These are phyloP conservation scores for Scleromitrula shiraiana DNA, from an alignment of 2,329 filamentous ascomycete genomes.

Conservation along the genomic window DNA sequence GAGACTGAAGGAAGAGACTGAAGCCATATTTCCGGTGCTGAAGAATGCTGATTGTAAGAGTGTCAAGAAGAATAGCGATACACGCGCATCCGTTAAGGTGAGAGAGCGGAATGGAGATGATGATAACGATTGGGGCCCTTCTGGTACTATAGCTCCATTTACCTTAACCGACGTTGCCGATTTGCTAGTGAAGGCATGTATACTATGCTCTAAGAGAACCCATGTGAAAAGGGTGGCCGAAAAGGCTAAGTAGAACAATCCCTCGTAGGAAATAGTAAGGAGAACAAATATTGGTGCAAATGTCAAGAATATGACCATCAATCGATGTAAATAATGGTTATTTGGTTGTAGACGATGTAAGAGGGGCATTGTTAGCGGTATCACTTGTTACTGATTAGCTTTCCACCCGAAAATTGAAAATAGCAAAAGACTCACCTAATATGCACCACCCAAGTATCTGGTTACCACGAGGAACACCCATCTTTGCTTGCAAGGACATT, in stretches of 20 bases:
- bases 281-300: conserved; percentile 94
- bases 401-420: conserved; percentile 9
- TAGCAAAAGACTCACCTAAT: conserved; percentile 45
- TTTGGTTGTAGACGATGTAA: conserved; percentile 75
- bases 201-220: conserved; percentile 83
- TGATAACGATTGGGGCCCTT: conserved; percentile 19
- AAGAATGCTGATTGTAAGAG: conserved; percentile 95
- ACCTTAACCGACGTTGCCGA: conserved; percentile 9
- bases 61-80: conserved; percentile 91
- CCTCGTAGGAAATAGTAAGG: conserved; percentile 94
- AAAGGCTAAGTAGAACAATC: conserved; percentile 90
- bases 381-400: conserved; percentile 37
- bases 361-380: conserved; percentile 71
- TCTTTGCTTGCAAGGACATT: conserved; percentile 75
- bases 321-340: conserved; percentile 80
- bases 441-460: conserved; percentile 80
- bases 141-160: conserved; percentile 14
- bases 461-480: conserved; percentile 79
- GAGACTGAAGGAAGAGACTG: conserved; percentile 84
- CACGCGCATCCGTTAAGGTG: conserved; percentile 73
- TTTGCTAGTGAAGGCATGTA: conserved; percentile 43
- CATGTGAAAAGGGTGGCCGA: conserved; percentile 74
- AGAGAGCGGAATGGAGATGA: conserved; percentile 49
- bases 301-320: conserved; percentile 83
- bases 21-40: conserved; percentile 92